Evolutionary conservation across 805 yeast genomes (phyloP).

Genomic region (Ogataea nonfermentans): DNA sequence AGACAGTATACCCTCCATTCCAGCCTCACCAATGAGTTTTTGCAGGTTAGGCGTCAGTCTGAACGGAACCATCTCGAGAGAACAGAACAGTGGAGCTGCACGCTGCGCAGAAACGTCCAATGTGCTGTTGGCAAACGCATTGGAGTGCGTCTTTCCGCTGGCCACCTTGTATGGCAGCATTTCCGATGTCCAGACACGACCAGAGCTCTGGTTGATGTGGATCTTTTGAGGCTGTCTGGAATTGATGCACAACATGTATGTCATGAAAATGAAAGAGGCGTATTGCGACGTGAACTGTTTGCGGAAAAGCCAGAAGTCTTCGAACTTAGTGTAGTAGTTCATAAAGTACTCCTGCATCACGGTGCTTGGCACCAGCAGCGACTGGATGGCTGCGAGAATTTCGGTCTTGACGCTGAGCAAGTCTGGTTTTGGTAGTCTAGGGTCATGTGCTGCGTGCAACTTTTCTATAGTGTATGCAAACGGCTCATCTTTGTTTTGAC

Average conservation of each 20-base stretch:
- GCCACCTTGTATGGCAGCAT: slow-evolving; percentile 89
- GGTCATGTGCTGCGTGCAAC: slow-evolving; percentile 89
- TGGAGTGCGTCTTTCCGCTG: slow-evolving; percentile 42
- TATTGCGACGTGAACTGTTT: slow-evolving; percentile 93
- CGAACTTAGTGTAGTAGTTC: slow-evolving; percentile 68
- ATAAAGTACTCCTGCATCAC: slow-evolving; percentile 78
- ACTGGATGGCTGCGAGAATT: slow-evolving; percentile 85
- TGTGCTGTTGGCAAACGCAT: slow-evolving; percentile 42
- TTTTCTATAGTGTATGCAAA: slow-evolving; percentile 82
- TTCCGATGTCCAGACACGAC: slow-evolving; percentile 90
- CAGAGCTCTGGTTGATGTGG: slow-evolving; percentile 74
- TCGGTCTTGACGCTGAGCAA: slow-evolving; percentile 85
- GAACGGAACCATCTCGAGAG: slow-evolving; percentile 93
- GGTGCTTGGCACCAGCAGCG: slow-evolving; percentile 79
- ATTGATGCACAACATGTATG: slow-evolving; percentile 92
- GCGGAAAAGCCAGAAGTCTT: slow-evolving; percentile 96
- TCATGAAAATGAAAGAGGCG: slow-evolving; percentile 88
- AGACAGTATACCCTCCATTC: slow-evolving; percentile 86
- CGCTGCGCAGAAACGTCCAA: slow-evolving; percentile 49
- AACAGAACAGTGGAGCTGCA: slow-evolving; percentile 81
- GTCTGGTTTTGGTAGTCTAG: slow-evolving; percentile 91
- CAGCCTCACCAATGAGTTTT: slow-evolving; percentile 89
- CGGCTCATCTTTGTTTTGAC: slow-evolving; percentile 84
- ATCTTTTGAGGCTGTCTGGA: slow-evolving; percentile 93
- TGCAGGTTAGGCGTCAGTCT: slow-evolving; percentile 95